Conservation (phyloP, 768 basidiomycete genomes). For the Lactifluus subvellereus region DNA sequence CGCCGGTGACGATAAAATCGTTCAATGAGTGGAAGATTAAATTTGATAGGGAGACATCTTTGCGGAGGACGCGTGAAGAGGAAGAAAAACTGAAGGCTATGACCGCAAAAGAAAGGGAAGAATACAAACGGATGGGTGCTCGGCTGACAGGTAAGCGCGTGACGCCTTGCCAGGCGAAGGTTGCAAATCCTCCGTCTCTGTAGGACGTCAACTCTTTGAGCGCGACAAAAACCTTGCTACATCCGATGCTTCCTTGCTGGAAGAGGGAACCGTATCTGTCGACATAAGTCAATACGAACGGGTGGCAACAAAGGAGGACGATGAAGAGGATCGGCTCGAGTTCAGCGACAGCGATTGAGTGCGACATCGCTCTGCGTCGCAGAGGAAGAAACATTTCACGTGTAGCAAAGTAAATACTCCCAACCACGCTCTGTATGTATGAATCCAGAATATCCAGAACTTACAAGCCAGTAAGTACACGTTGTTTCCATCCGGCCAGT, state of each 20-base stretch:
- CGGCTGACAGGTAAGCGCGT: constrained; percentile 62
- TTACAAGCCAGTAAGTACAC: constrained; percentile 16
- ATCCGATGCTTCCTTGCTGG: constrained; percentile 74
- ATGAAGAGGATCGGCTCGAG: constrained; percentile 55
- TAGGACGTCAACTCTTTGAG: constrained; percentile 92
- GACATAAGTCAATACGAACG: constrained; percentile 88
- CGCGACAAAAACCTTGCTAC: constrained; percentile 60
- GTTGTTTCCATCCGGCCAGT: constrained; percentile 15
- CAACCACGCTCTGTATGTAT: constrained; percentile 7
- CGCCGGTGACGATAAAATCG: constrained; percentile 78
- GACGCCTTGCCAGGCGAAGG: constrained; percentile 1
- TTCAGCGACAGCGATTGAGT: constrained; percentile 85
- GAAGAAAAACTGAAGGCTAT: constrained; percentile 69
- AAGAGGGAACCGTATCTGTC: constrained; percentile 83
- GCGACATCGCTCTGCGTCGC: not conserved
- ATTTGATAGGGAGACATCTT: constrained; percentile 65
- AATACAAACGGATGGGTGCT: constrained; percentile 56
- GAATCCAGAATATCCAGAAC: constrained; percentile 6
- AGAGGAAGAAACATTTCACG: constrained; percentile 3
- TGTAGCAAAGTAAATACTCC: constrained; percentile 15
- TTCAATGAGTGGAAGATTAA: constrained; percentile 77
- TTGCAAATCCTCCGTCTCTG: constrained; percentile 2
- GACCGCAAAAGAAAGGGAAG: constrained; percentile 79
- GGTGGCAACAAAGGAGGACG: constrained; percentile 48
- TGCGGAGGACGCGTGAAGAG: constrained; percentile 60